Evolutionary conservation across 2,329 filamentous ascomycete genomes (phyloP).

Genomic region (Emergomyces africanus): DNA sequence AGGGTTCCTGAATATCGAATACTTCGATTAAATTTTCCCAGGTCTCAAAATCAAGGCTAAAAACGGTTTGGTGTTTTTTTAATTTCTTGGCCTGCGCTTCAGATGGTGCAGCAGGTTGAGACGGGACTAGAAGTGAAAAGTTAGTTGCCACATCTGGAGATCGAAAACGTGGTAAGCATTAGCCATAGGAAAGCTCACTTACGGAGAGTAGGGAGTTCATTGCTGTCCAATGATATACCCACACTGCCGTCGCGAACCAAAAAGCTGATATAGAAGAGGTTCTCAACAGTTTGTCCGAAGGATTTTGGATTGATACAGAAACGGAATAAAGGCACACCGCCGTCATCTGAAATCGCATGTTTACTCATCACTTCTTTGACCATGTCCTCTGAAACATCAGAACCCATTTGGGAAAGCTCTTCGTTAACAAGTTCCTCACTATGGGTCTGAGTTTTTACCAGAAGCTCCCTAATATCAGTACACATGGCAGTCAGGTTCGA

Average conservation of each 20-base stretch:
- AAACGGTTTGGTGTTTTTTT: constrained; percentile 70
- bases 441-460: constrained; percentile 35
- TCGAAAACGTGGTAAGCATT: background rate
- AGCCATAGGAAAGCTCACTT: constrained; percentile 28
- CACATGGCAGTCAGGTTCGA: constrained; percentile 71
- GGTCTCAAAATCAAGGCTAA: constrained; percentile 72
- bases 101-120: constrained; percentile 36
- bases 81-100: constrained; percentile 39
- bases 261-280: constrained; percentile 94
- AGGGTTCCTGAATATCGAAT: constrained; percentile 62
- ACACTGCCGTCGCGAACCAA: constrained; percentile 76
- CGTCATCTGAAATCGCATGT: constrained; percentile 52
- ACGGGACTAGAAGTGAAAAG: constrained; percentile 18
- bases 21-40: constrained; percentile 68
- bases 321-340: constrained; percentile 65
- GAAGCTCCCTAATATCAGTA: constrained; percentile 53
- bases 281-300: constrained; percentile 92
- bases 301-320: constrained; percentile 84
- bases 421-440: constrained; percentile 37
- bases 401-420: constrained; percentile 22
- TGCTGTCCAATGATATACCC: constrained; percentile 58
- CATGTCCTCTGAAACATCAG: constrained; percentile 17
- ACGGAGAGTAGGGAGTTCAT: constrained; percentile 70
- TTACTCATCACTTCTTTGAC: constrained; percentile 29
- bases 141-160: background rate